Conservation (phyloP, 2,329 filamentous ascomycete species). For the Fusarium dimerum region DNA sequence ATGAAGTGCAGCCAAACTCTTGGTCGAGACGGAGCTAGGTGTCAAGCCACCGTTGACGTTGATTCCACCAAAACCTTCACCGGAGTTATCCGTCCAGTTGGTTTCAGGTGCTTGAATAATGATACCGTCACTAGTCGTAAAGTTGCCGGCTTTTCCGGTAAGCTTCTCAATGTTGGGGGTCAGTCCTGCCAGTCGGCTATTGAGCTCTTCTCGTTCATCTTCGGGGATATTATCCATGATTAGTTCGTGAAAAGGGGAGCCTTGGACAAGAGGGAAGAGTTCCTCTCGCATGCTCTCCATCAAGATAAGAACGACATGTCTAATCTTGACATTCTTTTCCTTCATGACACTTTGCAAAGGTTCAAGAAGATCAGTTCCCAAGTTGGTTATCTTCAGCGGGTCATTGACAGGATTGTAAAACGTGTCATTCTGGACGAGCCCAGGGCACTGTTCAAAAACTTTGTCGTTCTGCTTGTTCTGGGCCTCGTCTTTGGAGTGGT, state of each 20-base stretch:
- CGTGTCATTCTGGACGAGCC: too few species aligned
- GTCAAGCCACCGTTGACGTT: slow-evolving; percentile 42
- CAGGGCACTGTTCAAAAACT: too few species aligned
- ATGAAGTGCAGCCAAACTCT: slow-evolving; percentile 43
- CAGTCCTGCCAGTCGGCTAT: slow-evolving; percentile 28
- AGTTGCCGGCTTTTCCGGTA: slow-evolving; percentile 23
- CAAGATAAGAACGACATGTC: slow-evolving; percentile 44
- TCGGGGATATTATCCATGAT: slow-evolving; percentile 34
- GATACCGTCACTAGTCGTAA: slow-evolving; percentile 21
- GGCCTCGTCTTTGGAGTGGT: not conserved
- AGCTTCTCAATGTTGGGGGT: slow-evolving; percentile 28
- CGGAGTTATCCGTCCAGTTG: slow-evolving; percentile 22
- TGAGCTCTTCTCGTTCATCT: slow-evolving; percentile 31
- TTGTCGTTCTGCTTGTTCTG: not conserved
- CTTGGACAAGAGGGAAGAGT: slow-evolving; percentile 45
- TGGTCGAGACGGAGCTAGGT: slow-evolving; percentile 44
- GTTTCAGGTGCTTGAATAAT: slow-evolving; percentile 22
- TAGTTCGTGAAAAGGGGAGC: slow-evolving; percentile 38
- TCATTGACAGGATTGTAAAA: slow-evolving; percentile 40
- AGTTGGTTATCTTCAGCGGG: slow-evolving; percentile 43
- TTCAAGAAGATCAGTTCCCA: slow-evolving; percentile 33
- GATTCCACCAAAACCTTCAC: slow-evolving; percentile 38
- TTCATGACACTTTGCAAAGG: slow-evolving; percentile 26
- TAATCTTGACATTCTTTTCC: slow-evolving; percentile 36
- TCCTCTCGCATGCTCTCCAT: slow-evolving; percentile 48